These are phyloP conservation scores for Boletus rubescentipes DNA, from an alignment of 768 basidiomycete genomes.

Conservation along the genomic window DNA sequence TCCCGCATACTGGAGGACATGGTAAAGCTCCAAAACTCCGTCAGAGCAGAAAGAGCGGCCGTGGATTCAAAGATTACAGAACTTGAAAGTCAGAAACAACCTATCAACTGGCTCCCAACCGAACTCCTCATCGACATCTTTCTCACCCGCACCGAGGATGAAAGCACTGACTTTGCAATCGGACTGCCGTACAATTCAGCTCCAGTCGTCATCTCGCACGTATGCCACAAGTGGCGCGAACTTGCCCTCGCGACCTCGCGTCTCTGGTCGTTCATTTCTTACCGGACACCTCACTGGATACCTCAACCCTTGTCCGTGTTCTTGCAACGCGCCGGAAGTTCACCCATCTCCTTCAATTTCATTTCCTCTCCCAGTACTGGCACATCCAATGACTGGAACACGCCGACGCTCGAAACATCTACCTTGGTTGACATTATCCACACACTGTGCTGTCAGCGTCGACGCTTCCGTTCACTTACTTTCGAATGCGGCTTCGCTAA, in stretches of 20 bases:
- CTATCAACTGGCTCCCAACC: conserved; percentile 50
- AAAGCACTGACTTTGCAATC: conserved; percentile 21
- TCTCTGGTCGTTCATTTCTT: conserved; percentile 46
- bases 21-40: conserved; percentile 36
- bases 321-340: conserved; percentile 35
- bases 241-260: conserved; percentile 41
- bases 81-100: conserved; percentile 42
- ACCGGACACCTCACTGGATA: conserved; percentile 26
- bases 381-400: conserved; percentile 13
- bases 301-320: conserved; percentile 28
- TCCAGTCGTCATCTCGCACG: conserved; percentile 45
- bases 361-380: conserved; percentile 18
- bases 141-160: conserved; percentile 27
- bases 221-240: conserved; percentile 50
- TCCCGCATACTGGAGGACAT: conserved; percentile 42
- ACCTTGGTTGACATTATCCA: conserved; percentile 28
- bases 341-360: conserved; percentile 38
- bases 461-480: conserved; percentile 34
- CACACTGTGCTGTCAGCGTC: conserved; percentile 19
- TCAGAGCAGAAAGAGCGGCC: conserved; percentile 33
- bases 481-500: conserved; percentile 32
- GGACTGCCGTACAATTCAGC: conserved; percentile 32
- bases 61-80: conserved; percentile 31
- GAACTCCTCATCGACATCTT: conserved; percentile 51
- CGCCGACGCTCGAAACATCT: conserved; percentile 13